Conservation (phyloP, 2,329 filamentous ascomycete genomes). For the Fragosphaeria purpurea region DNA sequence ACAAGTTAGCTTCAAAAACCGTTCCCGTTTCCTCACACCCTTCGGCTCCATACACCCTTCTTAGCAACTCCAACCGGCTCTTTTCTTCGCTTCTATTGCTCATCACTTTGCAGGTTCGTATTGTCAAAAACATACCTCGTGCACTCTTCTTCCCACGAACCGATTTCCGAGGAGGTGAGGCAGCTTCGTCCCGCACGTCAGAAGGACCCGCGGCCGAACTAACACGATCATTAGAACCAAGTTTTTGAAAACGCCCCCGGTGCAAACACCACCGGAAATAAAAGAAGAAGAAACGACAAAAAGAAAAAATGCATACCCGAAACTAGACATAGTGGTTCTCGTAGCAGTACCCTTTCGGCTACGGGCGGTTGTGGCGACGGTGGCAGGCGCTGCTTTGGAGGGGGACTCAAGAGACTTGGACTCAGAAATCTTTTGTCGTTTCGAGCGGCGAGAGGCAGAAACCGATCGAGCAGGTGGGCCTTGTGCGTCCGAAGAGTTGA, state of each 20-base stretch:
- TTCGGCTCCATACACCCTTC: no score
- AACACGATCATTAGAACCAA: no score
- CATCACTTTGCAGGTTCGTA: no score
- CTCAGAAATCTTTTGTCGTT: conserved; percentile 54
- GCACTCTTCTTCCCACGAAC: conserved; percentile 58
- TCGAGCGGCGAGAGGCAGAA: conserved; percentile 49
- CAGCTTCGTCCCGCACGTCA: conserved; percentile 49
- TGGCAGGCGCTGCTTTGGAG: no score
- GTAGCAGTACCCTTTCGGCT: conserved; percentile 50
- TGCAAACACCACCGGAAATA: background rate
- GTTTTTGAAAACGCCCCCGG: no score
- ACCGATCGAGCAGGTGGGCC: conserved; percentile 12
- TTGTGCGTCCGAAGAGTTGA: conserved; percentile 13
- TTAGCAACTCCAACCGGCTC: no score
- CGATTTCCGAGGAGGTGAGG: conserved; percentile 54
- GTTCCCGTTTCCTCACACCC: no score
- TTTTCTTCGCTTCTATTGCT: no score
- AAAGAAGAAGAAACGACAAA: background rate
- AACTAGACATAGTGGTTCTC: conserved; percentile 59
- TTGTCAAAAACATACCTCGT: conserved; percentile 23
- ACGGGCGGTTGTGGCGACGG: conserved; percentile 24
- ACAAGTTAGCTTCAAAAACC: conserved; percentile 6
- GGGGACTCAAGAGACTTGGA: conserved; percentile 10
- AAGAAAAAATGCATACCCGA: conserved; percentile 40
- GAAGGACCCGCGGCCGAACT: conserved; percentile 42